A percentile compares a stretch with the other conserved stretches of the same genome.
Conservation (phyloP, 805 yeast genomes). For the Cephaloascus fragrans region DNA sequence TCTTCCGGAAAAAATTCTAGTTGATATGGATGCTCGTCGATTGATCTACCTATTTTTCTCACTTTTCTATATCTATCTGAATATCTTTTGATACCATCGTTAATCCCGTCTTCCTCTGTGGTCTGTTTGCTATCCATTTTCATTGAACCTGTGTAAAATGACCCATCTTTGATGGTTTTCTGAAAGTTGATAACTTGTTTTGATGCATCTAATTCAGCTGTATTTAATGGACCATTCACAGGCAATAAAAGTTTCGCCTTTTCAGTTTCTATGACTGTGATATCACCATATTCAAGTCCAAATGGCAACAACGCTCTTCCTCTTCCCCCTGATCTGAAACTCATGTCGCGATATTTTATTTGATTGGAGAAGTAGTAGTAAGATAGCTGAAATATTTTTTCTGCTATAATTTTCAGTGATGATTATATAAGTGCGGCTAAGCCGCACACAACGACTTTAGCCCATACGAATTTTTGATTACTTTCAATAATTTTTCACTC, state of each 20-base stretch:
- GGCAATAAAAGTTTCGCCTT: slow-evolving; percentile 46
- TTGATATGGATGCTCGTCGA: slow-evolving; percentile 71
- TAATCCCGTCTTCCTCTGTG: slow-evolving; percentile 28
- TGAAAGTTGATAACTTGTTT: slow-evolving; percentile 46
- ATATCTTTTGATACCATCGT: slow-evolving; percentile 73
- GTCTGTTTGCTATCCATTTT: slow-evolving; percentile 12
- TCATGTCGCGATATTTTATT: slow-evolving; percentile 24
- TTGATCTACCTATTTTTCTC: slow-evolving; percentile 59
- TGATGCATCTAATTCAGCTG: slow-evolving; percentile 41
- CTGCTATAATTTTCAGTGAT: too few species aligned
- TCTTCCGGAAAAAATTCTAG: slow-evolving; percentile 70
- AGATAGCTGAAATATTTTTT: too few species aligned
- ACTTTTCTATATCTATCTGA: slow-evolving; percentile 71
- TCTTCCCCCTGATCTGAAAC: slow-evolving; percentile 38
- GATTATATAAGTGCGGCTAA: too few species aligned
- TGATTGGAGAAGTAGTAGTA: too few species aligned
- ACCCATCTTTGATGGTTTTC: slow-evolving; percentile 49
- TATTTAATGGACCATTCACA: slow-evolving; percentile 48
- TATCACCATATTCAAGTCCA: slow-evolving; percentile 61
- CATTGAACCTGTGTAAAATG: slow-evolving; percentile 51
- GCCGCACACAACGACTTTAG: too few species aligned
- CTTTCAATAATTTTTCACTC: too few species aligned
- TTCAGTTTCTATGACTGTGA: slow-evolving; percentile 27
- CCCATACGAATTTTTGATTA: too few species aligned
- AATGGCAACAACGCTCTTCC: slow-evolving; percentile 46